phyloP scores from a whole-genome alignment of 768 basidiomycete genomes.

The Tulasnella sp. region DNA sequence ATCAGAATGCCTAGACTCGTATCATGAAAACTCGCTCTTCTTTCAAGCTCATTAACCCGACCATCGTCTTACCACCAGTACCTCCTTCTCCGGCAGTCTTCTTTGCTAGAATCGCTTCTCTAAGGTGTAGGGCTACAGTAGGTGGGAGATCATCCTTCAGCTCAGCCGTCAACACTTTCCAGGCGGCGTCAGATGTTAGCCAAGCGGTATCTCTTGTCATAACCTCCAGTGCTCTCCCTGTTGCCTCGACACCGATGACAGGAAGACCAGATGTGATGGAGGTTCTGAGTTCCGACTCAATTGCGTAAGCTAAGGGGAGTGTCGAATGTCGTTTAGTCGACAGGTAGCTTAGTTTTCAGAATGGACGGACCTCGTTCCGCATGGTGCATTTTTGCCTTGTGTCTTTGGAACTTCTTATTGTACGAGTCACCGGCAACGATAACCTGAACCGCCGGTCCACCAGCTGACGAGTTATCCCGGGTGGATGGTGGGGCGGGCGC shows the following conservation, averaged over 20 bases:
- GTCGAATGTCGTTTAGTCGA: neutral
- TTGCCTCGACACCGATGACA: slow-evolving; percentile 28
- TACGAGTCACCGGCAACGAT: slow-evolving; percentile 21
- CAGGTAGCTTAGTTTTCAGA: neutral
- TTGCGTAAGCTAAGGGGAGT: slow-evolving; percentile 21
- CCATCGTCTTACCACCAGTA: neutral
- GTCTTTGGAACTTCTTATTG: slow-evolving; percentile 21
- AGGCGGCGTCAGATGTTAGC: slow-evolving; percentile 22
- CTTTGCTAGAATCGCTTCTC: slow-evolving; percentile 27
- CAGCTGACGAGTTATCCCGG: neutral
- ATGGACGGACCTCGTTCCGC: slow-evolving; percentile 28
- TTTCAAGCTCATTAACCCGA: slow-evolving; percentile 24
- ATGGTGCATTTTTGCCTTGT: slow-evolving; percentile 29
- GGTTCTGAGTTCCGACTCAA: slow-evolving; percentile 23
- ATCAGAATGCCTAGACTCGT: neutral
- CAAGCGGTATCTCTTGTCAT: slow-evolving; percentile 25
- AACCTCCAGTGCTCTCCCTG: slow-evolving; percentile 19
- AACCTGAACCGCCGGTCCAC: slow-evolving; percentile 26
- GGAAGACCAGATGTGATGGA: slow-evolving; percentile 20
- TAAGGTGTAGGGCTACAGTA: slow-evolving; percentile 12
- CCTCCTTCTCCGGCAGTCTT: neutral
- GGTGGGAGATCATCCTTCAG: slow-evolving; percentile 19
- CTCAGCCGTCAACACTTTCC: slow-evolving; percentile 25
- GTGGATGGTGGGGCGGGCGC: neutral
- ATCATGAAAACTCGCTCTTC: slow-evolving; percentile 29